Conservation (phyloP, 805 yeast species). For the Candida saitoana region DNA sequence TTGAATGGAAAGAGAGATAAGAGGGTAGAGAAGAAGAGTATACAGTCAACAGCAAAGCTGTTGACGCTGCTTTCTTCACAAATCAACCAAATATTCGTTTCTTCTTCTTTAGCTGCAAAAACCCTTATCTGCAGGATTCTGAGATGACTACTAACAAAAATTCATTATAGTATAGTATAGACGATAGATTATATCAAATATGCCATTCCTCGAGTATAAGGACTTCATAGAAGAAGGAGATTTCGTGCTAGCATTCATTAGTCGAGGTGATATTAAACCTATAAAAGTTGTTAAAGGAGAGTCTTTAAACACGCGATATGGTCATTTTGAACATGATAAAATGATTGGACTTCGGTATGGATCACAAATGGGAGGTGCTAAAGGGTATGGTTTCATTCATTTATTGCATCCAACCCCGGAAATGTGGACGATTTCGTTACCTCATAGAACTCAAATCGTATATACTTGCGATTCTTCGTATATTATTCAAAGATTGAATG, state of each 20-base stretch:
- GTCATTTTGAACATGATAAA: conserved; percentile 75
- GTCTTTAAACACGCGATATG: conserved; percentile 78
- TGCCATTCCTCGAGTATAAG: conserved; percentile 58
- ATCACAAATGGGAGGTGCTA: conserved; percentile 70
- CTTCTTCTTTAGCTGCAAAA: neutral
- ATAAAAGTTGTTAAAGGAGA: conserved; percentile 57
- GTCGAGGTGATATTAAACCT: conserved; percentile 77
- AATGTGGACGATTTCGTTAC: conserved; percentile 91
- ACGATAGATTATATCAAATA: conserved; percentile 9
- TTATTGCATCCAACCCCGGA: conserved; percentile 91
- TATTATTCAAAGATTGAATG: conserved; percentile 75
- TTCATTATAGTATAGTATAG: too few relatives aligned
- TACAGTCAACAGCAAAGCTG: too few relatives aligned
- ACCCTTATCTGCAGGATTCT: neutral
- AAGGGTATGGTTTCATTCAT: conserved; percentile 82
- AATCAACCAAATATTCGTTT: too few relatives aligned
- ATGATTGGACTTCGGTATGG: conserved; percentile 86
- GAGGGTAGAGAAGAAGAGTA: too few relatives aligned
- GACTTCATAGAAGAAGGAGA: conserved; percentile 79
- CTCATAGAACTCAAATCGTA: conserved; percentile 96
- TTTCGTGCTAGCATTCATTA: conserved; percentile 78
- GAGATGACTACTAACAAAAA: neutral
- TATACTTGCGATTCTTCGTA: conserved; percentile 94
- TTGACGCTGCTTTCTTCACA: too few relatives aligned
- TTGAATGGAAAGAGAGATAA: too few relatives aligned